Conservation (phyloP, 495 filamentous ascomycete genomes). For the Penicillium canariense region DNA sequence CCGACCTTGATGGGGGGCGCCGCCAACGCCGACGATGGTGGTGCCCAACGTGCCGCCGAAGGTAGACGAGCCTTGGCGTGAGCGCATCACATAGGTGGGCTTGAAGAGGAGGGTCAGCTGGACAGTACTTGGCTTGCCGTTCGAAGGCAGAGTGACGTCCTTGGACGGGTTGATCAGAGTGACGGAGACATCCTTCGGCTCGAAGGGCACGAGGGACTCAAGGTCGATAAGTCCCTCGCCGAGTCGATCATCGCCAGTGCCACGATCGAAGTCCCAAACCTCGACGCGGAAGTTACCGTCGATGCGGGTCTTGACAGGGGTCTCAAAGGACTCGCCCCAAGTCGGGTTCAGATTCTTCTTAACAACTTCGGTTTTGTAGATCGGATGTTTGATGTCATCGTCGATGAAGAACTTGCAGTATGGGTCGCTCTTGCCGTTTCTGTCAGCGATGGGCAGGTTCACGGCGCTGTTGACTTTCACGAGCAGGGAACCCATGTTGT, state of each 20-base stretch:
- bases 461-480: constrained; percentile 87
- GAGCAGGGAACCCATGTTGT: constrained; percentile 92
- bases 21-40: constrained; percentile 91
- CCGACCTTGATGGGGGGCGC: constrained; percentile 91
- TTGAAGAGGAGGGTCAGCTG: constrained; percentile 89
- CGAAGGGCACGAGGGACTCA: constrained; percentile 79
- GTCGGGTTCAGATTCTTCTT: constrained; percentile 94
- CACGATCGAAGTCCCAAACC: constrained; percentile 94
- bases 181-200: constrained; percentile 59
- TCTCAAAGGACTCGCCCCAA: constrained; percentile 96
- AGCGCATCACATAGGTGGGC: constrained; percentile 83
- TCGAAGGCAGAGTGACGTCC: constrained; percentile 69
- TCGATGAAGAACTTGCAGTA: constrained; percentile 93
- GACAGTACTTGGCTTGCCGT: constrained; percentile 86
- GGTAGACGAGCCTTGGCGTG: constrained; percentile 86
- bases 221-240: constrained; percentile 78
- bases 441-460: constrained; percentile 86
- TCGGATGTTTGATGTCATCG: constrained; percentile 73
- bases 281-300: constrained; percentile 81
- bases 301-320: constrained; percentile 74
- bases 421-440: constrained; percentile 94
- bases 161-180: constrained; percentile 32
- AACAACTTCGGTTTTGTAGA: constrained; percentile 89
- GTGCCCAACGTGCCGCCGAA: constrained; percentile 89
- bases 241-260: constrained; percentile 83